Base-by-base conservation (phyloP, 2,329 filamentous ascomycete genomes). In the Botryosphaeria dothidea region DNA sequence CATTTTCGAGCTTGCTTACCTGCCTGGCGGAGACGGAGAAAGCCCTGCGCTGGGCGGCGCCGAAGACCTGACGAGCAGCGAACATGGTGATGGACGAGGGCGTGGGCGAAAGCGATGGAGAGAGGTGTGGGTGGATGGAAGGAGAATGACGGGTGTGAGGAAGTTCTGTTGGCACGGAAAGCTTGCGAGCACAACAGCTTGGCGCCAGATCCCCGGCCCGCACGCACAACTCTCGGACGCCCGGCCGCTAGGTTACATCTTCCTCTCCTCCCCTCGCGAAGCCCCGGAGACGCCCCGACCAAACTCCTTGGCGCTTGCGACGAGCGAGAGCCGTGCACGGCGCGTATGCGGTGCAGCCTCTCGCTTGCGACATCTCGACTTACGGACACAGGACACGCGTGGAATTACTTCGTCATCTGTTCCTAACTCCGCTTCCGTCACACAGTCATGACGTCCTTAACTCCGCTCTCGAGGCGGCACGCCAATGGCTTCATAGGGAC, bases 1-100 rank as follows among this genome's bases (percentile, higher is more conserved):
- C 56, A 48, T 65, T 25, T 25, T 38, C 17, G 56, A 41, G 41
- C 34, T 58, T 34, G 71, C 80, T 66, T 77, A 85, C 83, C 77
- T 84, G 80, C 72, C 78, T 77, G 73, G 82, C 78, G 67, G 82
- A 82, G 68, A 78, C 81, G 67, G 83, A 84, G 78, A 85, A 85
- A 67, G 81, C 77, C 73, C 83, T 78, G 74, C 83, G 78, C 80
- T 83, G 81, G 71, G 77, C 77, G 71, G 81, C 79, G 70, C 79
- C 77, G 73, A 84, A 80, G 68, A 82, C 76, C 72, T 83, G 80
- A 73, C 83, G 81, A 72, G 82, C 80, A 71, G 90, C 87, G 80
- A 94, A 94, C 92, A 96, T 93, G 70, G 72, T 89, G 68, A 67
- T 74, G 73, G 64, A 38, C 23, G 41, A 17, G 41, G n/a, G 23